Evolutionary conservation across 2,329 filamentous ascomycete genomes (phyloP).

Genomic region (Xylaria sp.): DNA sequence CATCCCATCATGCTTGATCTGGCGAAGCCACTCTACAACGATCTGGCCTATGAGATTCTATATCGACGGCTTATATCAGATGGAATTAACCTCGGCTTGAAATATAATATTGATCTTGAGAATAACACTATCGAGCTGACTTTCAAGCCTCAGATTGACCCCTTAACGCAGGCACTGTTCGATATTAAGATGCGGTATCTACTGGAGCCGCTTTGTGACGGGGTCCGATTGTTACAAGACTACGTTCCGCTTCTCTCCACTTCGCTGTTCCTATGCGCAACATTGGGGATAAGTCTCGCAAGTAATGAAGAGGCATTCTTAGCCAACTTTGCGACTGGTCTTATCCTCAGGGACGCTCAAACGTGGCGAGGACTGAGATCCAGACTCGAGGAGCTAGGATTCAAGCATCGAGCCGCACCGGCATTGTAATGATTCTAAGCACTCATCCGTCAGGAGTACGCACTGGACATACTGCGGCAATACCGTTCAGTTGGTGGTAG

Average conservation of each 20-base stretch:
- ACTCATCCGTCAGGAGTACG: neutral
- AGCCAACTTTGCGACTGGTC: conserved; percentile 5
- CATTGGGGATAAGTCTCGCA: neutral
- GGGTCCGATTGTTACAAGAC: neutral
- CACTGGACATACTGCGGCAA: neutral
- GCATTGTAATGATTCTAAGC: neutral
- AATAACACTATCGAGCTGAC: conserved; percentile 1
- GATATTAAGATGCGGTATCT: conserved; percentile 26
- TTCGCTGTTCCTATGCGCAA: conserved; percentile 12
- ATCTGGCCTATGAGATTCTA: conserved; percentile 19
- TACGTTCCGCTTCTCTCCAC: conserved; percentile 8
- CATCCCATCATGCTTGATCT: conserved; percentile 28
- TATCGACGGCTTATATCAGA: neutral
- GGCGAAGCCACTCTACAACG: conserved; percentile 19
- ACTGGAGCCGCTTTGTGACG: conserved; percentile 15
- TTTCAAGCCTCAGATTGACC: conserved; percentile 2
- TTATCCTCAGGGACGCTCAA: neutral
- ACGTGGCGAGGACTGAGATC: neutral
- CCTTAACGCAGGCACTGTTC: conserved; percentile 20
- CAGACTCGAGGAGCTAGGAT: neutral
- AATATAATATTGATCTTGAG: neutral
- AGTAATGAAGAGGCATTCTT: conserved; percentile 2
- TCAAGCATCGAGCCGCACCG: neutral
- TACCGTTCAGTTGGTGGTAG: neutral
- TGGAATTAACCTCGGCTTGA: neutral